A percentile compares a stretch with the other conserved stretches of the same genome.
Conservation (phyloP, 345 rosid species). For the Excoecaria agallocha region DNA sequence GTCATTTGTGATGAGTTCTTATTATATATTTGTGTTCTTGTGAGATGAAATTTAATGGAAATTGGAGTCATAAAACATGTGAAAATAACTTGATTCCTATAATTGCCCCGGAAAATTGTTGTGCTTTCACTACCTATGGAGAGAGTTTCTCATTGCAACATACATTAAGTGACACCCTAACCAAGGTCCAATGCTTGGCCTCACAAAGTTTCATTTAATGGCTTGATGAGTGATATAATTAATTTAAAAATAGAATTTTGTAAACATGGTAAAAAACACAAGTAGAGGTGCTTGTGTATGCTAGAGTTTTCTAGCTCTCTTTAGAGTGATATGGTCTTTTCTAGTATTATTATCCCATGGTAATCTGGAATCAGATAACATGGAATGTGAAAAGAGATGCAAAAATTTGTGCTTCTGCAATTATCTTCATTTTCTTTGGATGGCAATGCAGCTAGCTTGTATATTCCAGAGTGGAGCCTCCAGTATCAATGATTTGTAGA, state of each 20-base stretch:
- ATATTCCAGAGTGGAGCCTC: background rate
- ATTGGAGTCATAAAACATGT: background rate
- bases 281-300: background rate
- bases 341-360: background rate
- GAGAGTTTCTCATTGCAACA: background rate
- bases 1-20: background rate
- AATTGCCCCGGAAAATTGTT: background rate
- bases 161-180: background rate
- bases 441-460: background rate
- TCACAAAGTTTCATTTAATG: background rate
- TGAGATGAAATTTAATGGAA: background rate
- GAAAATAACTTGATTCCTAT: background rate
- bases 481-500: background rate
- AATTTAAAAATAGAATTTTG: background rate
- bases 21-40: background rate
- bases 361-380: background rate
- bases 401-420: background rate
- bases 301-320: background rate
- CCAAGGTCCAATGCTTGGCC: background rate
- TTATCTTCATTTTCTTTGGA: background rate
- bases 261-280: background rate
- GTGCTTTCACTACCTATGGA: background rate
- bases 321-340: background rate
- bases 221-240: background rate
- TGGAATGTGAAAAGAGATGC: background rate